Evolutionary conservation across 441 rosid species (phyloP), one percentile per base, ranked within the genome.

Genomic region (Macaranga tanarius): DNA sequence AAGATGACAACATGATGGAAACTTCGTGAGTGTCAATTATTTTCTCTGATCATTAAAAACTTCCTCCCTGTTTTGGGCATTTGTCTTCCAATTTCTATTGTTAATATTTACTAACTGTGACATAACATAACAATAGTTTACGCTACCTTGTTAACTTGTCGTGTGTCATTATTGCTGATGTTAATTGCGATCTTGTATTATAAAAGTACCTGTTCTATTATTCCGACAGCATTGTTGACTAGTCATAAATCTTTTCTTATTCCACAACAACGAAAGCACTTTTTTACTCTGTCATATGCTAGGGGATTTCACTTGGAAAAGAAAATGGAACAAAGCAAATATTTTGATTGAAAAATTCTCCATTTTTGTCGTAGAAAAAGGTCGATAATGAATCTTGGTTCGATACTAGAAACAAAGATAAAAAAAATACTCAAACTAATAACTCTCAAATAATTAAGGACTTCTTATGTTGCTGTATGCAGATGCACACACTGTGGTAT

Each of bases 401-500:
- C n/a, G n/a, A n/a, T n/a, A n/a, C n/a, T n/a, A n/a, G n/a, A n/a
- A n/a, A n/a, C n/a, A n/a, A n/a, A n/a, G n/a, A n/a, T n/a, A n/a
- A n/a, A n/a, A n/a, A n/a, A n/a, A n/a, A n/a, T n/a, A n/a, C n/a
- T n/a, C n/a, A n/a, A n/a, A n/a, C n/a, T n/a, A n/a, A n/a, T n/a
- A n/a, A n/a, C n/a, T n/a, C n/a, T n/a, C n/a, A n/a, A n/a, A n/a
- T n/a, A n/a, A n/a, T n/a, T n/a, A n/a, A 10, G 48, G 26, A 62
- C 17, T 20, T 34, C 38, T 25, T 28, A 23, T 72, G 47, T 57
- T 34, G 54, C 50, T 40, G 74, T 78, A 8, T 71, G 63, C 83
- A 89, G 96, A 75, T 93, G 97, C 76, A 81, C 81, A 10, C 96
- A 93, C 80, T 93, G 98, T 73, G 90, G 98, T 70, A 83, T 77